These are phyloP conservation scores for Rhododendron mucronatum DNA, from an alignment of 148 eudicot genomes.

Conservation along the genomic window DNA sequence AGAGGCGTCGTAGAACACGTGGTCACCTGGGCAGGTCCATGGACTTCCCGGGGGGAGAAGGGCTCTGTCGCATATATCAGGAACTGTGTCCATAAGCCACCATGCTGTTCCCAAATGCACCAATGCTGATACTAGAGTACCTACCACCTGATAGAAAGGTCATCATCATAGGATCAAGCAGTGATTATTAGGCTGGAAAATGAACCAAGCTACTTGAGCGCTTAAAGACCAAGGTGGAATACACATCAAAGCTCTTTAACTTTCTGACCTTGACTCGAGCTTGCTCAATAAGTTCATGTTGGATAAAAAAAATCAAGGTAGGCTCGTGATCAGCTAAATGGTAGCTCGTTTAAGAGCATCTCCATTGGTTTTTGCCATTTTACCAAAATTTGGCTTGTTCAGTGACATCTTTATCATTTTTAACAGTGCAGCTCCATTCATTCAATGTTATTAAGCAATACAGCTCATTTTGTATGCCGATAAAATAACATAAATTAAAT, in stretches of 20 bases:
- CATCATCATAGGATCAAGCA: background rate
- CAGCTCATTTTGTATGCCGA: background rate
- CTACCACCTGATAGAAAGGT: constrained; percentile 39
- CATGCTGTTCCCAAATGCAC: constrained; percentile 85
- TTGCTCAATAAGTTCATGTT: background rate
- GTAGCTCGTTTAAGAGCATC: background rate
- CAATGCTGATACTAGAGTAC: constrained; percentile 60
- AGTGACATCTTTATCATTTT: background rate
- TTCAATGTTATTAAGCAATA: background rate
- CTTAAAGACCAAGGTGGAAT: background rate
- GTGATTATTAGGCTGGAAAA: background rate
- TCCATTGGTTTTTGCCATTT: background rate
- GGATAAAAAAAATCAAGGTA: background rate
- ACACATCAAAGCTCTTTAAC: background rate
- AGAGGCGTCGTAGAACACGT: constrained; percentile 74
- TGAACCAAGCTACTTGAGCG: background rate
- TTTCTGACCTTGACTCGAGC: background rate
- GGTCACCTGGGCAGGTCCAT: constrained; percentile 84
- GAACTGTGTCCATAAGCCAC: constrained; percentile 87
- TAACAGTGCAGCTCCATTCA: background rate
- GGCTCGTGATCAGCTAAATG: background rate
- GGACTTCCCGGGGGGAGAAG: constrained; percentile 65
- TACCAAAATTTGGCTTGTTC: background rate
- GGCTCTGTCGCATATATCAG: constrained; percentile 49
- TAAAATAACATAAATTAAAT: too few relatives aligned